Conservation (phyloP, 805 yeast genomes). For the Saturnispora serradocipensis region DNA sequence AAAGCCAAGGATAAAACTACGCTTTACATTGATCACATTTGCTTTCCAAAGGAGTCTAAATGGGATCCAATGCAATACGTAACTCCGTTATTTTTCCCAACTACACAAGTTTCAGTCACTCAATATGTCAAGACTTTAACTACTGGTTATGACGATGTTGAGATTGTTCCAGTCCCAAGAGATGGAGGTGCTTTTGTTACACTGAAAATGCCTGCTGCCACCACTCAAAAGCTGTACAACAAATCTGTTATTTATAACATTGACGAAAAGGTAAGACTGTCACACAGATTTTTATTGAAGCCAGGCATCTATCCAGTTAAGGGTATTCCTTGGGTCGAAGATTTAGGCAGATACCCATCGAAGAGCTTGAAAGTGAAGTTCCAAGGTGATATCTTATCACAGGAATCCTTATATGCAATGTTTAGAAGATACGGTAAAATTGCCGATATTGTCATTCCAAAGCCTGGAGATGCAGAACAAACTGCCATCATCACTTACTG, state of each 20-base stretch:
- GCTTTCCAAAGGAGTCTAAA: slow-evolving; percentile 32
- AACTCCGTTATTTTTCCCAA: slow-evolving; percentile 30
- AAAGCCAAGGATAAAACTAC: slow-evolving; percentile 41
- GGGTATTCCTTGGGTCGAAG: slow-evolving; percentile 96
- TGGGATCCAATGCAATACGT: slow-evolving; percentile 41
- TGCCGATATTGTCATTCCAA: slow-evolving; percentile 55
- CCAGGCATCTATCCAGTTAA: slow-evolving; percentile 65
- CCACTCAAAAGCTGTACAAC: slow-evolving; percentile 14
- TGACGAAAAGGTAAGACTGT: slow-evolving; percentile 7
- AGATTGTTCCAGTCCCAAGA: slow-evolving; percentile 59
- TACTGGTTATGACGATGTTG: slow-evolving; percentile 30
- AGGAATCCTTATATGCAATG: slow-evolving; percentile 67
- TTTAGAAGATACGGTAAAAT: slow-evolving; percentile 86
- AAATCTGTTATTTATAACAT: slow-evolving; percentile 14
- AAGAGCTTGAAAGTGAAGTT: slow-evolving; percentile 53
- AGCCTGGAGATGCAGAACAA: slow-evolving; percentile 40
- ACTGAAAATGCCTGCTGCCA: slow-evolving; percentile 47
- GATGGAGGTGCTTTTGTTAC: slow-evolving; percentile 95
- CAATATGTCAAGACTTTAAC: slow-evolving; percentile 28
- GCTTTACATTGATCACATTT: slow-evolving; percentile 47
- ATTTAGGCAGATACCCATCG: slow-evolving; percentile 69
- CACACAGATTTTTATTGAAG: slow-evolving; percentile 30
- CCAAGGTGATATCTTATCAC: slow-evolving; percentile 68
- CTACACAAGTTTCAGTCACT: slow-evolving; percentile 29
- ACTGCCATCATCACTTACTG: slow-evolving; percentile 48